Evolutionary conservation across 1,284 basidiomycete species (phyloP).

Genomic region (Cutaneotrichosporon cavernicola): DNA sequence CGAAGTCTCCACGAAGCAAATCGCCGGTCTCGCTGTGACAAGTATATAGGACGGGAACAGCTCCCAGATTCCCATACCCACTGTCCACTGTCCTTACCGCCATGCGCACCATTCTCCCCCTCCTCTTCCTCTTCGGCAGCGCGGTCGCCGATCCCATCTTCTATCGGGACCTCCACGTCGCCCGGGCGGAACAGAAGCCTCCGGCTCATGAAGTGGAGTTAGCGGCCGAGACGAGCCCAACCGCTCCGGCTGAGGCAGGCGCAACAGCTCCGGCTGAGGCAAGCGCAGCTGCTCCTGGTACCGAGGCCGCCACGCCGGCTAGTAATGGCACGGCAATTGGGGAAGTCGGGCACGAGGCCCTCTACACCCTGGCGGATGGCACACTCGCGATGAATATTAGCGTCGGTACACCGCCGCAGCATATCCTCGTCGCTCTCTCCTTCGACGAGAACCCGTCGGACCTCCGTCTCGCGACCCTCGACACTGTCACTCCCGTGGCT

Average conservation of each 20-base stretch:
- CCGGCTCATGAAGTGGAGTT: background rate
- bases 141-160: background rate
- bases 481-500: background rate
- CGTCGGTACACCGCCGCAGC: slow-evolving; percentile 6
- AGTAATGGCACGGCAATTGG: background rate
- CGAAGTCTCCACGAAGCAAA: too few relatives aligned
- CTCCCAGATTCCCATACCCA: background rate
- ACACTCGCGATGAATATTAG: background rate
- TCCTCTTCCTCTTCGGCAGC: background rate
- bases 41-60: background rate
- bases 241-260: background rate
- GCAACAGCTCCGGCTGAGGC: background rate
- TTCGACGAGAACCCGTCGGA: background rate
- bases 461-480: background rate
- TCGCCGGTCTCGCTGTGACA: too few relatives aligned
- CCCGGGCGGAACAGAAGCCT: background rate
- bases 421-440: background rate
- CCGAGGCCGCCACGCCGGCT: background rate
- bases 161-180: background rate
- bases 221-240: background rate
- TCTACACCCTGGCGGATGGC: background rate
- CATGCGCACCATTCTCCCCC: background rate
- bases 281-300: background rate
- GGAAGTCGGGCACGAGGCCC: background rate
- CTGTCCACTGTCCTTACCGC: background rate